Percentiles rank a stretch among this genome's conserved stretches.
phyloP scores from a whole-genome alignment of 305 asterid species.

The Fraxinus platypoda region DNA sequence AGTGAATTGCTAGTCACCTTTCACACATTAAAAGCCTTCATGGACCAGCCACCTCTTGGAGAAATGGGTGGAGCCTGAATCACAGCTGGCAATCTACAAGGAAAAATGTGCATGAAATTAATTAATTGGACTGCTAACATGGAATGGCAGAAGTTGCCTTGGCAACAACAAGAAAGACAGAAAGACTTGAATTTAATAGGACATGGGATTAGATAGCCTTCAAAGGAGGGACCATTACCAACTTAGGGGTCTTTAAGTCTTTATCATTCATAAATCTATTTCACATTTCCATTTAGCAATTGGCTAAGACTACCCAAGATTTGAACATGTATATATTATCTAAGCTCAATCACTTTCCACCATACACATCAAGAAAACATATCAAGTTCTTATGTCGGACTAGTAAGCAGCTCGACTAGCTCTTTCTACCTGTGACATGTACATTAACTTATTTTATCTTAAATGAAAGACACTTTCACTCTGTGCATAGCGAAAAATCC shows the following conservation, averaged over 20 bases:
- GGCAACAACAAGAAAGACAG: conserved; percentile 1
- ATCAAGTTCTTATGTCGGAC: neutral
- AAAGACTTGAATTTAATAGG: neutral
- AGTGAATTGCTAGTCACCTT: neutral
- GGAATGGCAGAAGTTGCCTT: conserved; percentile 1
- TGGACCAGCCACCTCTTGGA: neutral
- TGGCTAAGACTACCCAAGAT: neutral
- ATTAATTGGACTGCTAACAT: neutral
- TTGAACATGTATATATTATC: neutral
- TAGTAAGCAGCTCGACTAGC: neutral
- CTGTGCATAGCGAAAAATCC: neutral
- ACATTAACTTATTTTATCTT: neutral
- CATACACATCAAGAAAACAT: neutral
- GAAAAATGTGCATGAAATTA: neutral
- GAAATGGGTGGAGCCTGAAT: conserved; percentile 8
- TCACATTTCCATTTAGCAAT: neutral
- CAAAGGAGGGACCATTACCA: conserved; percentile 19
- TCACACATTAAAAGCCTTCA: neutral
- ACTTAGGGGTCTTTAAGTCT: conserved; percentile 18
- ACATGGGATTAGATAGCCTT: neutral
- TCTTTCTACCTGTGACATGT: neutral
- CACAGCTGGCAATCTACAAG: conserved; percentile 16
- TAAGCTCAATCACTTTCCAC: neutral
- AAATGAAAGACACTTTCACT: neutral
- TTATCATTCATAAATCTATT: neutral